Evolutionary conservation across 441 rosid species (phyloP).

Genomic region (Dalechampia spathulata): DNA sequence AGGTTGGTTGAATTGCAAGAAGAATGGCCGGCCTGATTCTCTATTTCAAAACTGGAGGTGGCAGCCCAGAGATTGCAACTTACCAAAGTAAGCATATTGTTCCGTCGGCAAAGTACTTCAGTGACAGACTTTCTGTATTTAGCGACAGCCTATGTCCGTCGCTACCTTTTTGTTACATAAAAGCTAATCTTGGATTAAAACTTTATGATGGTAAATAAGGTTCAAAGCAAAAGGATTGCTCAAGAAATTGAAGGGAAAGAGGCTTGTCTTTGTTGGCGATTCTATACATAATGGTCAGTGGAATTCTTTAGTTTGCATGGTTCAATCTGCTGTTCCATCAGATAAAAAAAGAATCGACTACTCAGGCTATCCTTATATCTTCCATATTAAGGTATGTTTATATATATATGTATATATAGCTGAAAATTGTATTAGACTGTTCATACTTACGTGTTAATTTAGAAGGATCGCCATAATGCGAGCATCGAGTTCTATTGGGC

Average conservation of each 20-base stretch:
- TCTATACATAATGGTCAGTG: slow-evolving; percentile 71
- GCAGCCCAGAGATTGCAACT: slow-evolving; percentile 62
- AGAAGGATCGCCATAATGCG: slow-evolving; percentile 68
- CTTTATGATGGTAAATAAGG: slow-evolving; percentile 22
- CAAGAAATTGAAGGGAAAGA: slow-evolving; percentile 64
- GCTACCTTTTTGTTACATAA: not conserved
- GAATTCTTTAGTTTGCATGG: slow-evolving; percentile 76
- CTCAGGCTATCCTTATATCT: slow-evolving; percentile 21
- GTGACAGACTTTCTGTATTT: too few species aligned
- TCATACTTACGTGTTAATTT: not conserved
- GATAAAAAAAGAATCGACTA: slow-evolving; percentile 50
- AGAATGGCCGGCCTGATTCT: slow-evolving; percentile 64
- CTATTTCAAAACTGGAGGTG: slow-evolving; percentile 65
- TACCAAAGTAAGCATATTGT: slow-evolving; percentile 37
- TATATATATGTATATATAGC: too few species aligned
- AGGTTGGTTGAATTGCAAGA: slow-evolving; percentile 51
- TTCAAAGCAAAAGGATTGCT: slow-evolving; percentile 50
- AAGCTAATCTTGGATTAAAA: too few species aligned
- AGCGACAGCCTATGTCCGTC: too few species aligned
- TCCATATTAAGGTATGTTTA: slow-evolving; percentile 47
- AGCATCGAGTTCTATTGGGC: slow-evolving; percentile 93
- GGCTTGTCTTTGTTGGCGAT: slow-evolving; percentile 81
- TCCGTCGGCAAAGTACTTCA: too few species aligned
- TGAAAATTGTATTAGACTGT: not conserved
- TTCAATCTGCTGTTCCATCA: slow-evolving; percentile 52